A percentile compares a stretch with the other conserved stretches of the same genome.
Conservation (phyloP, 2,329 filamentous ascomycete species). For the Canariomyces notabilis region DNA sequence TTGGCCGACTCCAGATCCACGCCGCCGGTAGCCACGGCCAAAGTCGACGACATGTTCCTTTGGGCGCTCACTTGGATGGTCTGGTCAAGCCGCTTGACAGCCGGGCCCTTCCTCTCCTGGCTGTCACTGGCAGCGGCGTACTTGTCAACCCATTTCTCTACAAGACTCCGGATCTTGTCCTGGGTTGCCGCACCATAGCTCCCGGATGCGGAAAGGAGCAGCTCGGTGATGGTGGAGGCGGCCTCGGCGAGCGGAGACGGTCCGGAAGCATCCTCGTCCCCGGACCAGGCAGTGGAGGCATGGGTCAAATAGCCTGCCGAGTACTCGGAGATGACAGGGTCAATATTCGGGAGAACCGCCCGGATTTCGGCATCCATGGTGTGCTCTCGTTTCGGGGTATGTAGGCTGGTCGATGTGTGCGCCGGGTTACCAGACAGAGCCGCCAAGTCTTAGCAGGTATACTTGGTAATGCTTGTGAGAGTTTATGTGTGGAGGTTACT, state of each 20-base stretch:
- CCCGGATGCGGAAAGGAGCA: constrained; percentile 90
- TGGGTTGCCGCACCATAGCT: constrained; percentile 67
- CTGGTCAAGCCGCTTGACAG: constrained; percentile 82
- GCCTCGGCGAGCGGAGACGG: constrained; percentile 78
- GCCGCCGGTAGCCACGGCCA: constrained; percentile 75
- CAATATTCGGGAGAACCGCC: constrained; percentile 77
- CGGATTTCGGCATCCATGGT: constrained; percentile 85
- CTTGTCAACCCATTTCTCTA: constrained; percentile 82
- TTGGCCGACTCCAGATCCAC: constrained; percentile 95
- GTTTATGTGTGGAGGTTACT: too few relatives aligned
- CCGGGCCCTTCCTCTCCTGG: constrained; percentile 66
- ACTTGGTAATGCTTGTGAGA: too few relatives aligned
- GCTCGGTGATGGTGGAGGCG: constrained; percentile 74
- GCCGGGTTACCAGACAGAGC: background rate
- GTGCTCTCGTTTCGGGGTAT: constrained; percentile 1
- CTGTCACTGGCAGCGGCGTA: constrained; percentile 66
- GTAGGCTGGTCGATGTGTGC: background rate
- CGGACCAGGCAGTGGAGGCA: constrained; percentile 77
- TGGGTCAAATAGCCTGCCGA: constrained; percentile 92
- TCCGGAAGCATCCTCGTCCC: constrained; percentile 63
- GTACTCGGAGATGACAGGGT: constrained; percentile 85
- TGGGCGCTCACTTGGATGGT: constrained; percentile 91
- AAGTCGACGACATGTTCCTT: constrained; percentile 91
- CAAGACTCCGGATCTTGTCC: constrained; percentile 72
- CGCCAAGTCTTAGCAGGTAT: background rate